Base-by-base conservation (phyloP, 1,139 yeast genomes). In the Suhomyces choctaworum region DNA sequence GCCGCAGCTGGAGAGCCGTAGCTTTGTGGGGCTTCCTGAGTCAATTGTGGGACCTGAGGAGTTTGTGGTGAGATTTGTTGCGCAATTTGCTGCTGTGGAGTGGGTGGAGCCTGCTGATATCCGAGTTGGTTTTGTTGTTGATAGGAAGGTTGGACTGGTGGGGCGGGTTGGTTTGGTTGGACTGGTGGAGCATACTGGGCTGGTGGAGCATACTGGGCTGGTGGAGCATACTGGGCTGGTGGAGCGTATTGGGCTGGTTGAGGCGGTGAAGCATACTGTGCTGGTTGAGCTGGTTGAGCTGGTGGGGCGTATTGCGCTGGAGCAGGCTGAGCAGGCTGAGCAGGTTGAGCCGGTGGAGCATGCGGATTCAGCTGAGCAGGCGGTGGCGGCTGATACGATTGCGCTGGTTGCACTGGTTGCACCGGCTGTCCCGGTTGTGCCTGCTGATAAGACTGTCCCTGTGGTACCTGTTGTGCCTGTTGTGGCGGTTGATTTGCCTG, bases 361-460 rank as follows among this genome's bases (percentile, higher is more conserved):
- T n/a, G n/a, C n/a, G n/a, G n/a, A n/a, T n/a, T n/a, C n/a, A n/a
- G n/a, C n/a, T n/a, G n/a, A n/a, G n/a, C n/a, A n/a, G n/a, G n/a
- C 27, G 7, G 27, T 15, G 19, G 27, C 45, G 12, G 46, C 40
- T 16, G 51, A 46, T 5, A 50, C 25, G 19, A 31, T 6, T 20
- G 29, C 9, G 16, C 2, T 17, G 20, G 20, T 17, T 31, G 34
- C 5, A 31, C 27, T 22, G 16, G 47, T 20, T 41, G 48, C 31
- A 17, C 20, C 20, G 6, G 20, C 8, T 39, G 39, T 7, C 19
- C 25, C 13, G 29, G 34, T 29, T 17, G 38, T 24, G n/a, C 37
- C 12, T 21, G 23, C 12, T 31, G 29, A 11, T 26, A 29, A 25
- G 27, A 36, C 7, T 20, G 27, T 7, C 20, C 11, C 16, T 25